Conservation (phyloP, 2,329 filamentous ascomycete genomes). For the Achaetomium macrosporum region DNA sequence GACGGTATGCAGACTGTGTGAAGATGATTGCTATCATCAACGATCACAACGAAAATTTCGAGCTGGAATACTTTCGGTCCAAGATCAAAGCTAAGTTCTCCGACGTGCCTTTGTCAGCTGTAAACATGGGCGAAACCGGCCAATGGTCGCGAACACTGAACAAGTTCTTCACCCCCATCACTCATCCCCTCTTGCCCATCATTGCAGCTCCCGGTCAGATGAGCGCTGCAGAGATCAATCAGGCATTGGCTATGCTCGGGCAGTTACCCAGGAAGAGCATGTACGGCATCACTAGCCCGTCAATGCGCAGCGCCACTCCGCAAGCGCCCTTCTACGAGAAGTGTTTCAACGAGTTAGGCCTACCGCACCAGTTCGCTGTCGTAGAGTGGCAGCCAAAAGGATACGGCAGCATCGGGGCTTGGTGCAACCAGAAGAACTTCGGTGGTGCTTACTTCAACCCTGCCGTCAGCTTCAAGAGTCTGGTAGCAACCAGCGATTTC, state of each 20-base stretch:
- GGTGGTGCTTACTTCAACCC: conserved; percentile 79
- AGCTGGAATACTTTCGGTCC: conserved; percentile 82
- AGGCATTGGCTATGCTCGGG: conserved; percentile 69
- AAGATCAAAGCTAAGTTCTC: conserved; percentile 64
- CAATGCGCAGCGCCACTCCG: conserved; percentile 57
- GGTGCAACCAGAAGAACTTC: conserved; percentile 68
- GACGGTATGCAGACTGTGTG: conserved; percentile 74
- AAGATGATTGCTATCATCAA: conserved; percentile 87
- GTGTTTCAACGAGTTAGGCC: conserved; percentile 73
- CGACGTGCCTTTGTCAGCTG: conserved; percentile 69
- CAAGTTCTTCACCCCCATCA: conserved; percentile 82
- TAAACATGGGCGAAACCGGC: conserved; percentile 84
- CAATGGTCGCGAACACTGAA: conserved; percentile 80
- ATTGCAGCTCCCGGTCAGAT: conserved; percentile 82
- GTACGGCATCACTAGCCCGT: conserved; percentile 70
- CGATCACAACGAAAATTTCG: conserved; percentile 80
- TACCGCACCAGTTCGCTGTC: conserved; percentile 74
- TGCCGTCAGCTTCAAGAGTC: conserved; percentile 55
- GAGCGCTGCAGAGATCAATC: conserved; percentile 80
- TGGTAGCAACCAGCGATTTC: conserved; percentile 51
- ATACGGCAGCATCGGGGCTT: conserved; percentile 61
- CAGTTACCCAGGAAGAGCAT: conserved; percentile 74
- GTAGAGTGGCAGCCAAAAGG: conserved; percentile 65
- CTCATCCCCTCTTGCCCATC: conserved; percentile 74
- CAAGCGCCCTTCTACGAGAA: conserved; percentile 84